A percentile compares a stretch with the other conserved stretches of the same genome.
Evolutionary conservation across 306 rosid genomes (phyloP).

Genomic region (Malus fusca): DNA sequence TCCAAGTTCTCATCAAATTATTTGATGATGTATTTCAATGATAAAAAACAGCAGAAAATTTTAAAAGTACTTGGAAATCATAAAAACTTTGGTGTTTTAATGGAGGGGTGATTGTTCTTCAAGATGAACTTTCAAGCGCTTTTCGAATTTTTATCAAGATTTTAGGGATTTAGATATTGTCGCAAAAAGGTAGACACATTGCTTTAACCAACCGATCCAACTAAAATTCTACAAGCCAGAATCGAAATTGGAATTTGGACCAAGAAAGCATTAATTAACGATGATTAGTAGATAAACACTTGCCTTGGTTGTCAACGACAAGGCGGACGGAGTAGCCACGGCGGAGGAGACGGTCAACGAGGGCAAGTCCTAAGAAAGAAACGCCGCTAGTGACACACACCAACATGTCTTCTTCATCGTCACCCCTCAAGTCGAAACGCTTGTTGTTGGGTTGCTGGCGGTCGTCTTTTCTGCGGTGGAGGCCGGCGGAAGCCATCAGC

Average conservation of each 20-base stretch:
- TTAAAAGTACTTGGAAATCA: too few species aligned
- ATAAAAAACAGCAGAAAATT: too few species aligned
- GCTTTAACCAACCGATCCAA: too few species aligned
- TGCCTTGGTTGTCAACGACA: conserved; percentile 52
- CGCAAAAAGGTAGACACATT: fast-evolving
- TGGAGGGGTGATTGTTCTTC: too few species aligned
- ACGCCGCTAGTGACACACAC: conserved; percentile 84
- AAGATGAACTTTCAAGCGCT: too few species aligned
- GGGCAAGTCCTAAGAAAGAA: conserved; percentile 67
- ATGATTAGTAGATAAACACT: background rate
- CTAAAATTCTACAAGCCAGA: too few species aligned
- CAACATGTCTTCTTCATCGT: conserved; percentile 23
- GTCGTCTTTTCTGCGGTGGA: conserved; percentile 40
- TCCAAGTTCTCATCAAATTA: background rate
- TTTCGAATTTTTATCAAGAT: too few species aligned
- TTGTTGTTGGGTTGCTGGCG: conserved; percentile 17
- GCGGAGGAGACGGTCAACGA: conserved; percentile 53
- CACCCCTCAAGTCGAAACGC: background rate
- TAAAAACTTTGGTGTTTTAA: too few species aligned
- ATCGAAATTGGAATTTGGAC: too few species aligned
- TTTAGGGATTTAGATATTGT: too few species aligned
- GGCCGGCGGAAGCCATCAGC: conserved; percentile 32
- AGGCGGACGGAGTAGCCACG: conserved; percentile 75
- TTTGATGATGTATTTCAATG: background rate
- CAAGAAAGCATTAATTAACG: background rate